Percentiles rank a stretch among this genome's conserved stretches.
Conservation (phyloP, 371 early-diverging fungal genomes). For the Lichtheimia corymbifera region DNA sequence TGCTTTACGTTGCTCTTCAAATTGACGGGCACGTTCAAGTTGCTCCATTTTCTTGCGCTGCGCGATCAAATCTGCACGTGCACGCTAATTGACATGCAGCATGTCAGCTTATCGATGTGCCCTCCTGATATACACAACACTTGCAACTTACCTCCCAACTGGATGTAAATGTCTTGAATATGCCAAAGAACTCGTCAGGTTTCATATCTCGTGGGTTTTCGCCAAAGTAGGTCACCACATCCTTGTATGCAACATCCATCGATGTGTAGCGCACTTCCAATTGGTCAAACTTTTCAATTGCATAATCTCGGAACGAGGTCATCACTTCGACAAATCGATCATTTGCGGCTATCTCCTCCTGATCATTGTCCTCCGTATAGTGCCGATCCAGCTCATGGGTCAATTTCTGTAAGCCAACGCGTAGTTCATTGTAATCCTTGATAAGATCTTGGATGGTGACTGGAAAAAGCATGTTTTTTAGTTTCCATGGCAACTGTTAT, state of each 20-base stretch:
- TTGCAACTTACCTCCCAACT: slow-evolving; percentile 58
- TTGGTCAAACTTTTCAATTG: slow-evolving; percentile 48
- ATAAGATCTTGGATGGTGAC: slow-evolving; percentile 62
- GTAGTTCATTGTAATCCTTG: slow-evolving; percentile 59
- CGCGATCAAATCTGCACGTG: slow-evolving; percentile 33
- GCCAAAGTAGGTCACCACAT: slow-evolving; percentile 76
- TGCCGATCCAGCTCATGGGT: slow-evolving; percentile 50
- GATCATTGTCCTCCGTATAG: slow-evolving; percentile 30
- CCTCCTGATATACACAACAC: too few species aligned
- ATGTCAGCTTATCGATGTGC: too few species aligned
- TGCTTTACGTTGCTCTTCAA: slow-evolving; percentile 51
- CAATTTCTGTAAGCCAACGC: slow-evolving; percentile 58
- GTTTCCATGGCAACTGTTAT: too few species aligned
- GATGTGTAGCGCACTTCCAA: slow-evolving; percentile 53
- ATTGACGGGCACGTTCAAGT: slow-evolving; percentile 34
- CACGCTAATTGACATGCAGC: slow-evolving; percentile 20
- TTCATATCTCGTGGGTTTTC: slow-evolving; percentile 80
- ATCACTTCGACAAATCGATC: slow-evolving; percentile 46
- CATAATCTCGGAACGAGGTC: slow-evolving; percentile 53
- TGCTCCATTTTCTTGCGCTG: slow-evolving; percentile 41
- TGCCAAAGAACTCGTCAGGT: slow-evolving; percentile 89
- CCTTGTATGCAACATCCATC: slow-evolving; percentile 70
- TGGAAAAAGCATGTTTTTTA: slow-evolving; percentile 9
- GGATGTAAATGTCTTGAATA: slow-evolving; percentile 80
- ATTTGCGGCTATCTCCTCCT: slow-evolving; percentile 15